Base-by-base conservation (phyloP, 768 basidiomycete species). In the Panaeolus cyanescens region DNA sequence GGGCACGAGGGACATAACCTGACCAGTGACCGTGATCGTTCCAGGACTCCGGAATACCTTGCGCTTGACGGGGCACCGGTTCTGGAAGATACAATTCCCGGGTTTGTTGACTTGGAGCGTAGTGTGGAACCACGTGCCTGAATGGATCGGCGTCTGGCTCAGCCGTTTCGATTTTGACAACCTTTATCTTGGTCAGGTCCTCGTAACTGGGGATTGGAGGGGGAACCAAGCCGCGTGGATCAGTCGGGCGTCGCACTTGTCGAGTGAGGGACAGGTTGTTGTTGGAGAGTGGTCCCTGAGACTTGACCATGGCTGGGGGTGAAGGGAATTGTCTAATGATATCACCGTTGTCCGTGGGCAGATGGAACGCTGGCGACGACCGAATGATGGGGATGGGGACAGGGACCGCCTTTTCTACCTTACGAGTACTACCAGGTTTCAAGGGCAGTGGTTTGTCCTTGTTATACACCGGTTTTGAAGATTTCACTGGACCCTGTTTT, bases 301-400 rank as follows among this genome's bases (percentile, higher is more conserved):
- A 25, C 1, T 37, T 6, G 54, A 32, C 12, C 13, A 5, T 12
- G 8, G n/a, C 22, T 40, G 59, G 59, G 6, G 59, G 59, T 6
- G 53, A 34, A 28, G 59, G 59, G 20, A 60, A 60, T 36, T 54
- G 59, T n/a, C 5, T 42, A 25, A 60, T 32, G 5, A 60, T 9
- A 10, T 60, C 58, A 6, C 28, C 31, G 12, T 6, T 25, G 45
- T 50, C 30, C n/a, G n/a, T 34, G 6, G 33, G 33, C 25, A 5
- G 3, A 3, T 28, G 12, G 12, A 5, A 4, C 2, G 25, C 25
- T 15, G 45, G 4, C 45, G 19, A 13, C 19, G 39, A 22, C 12
- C 30, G 19, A 17, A 50, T 22, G 4, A 40, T 37, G 4, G 36
- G 36, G 7, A 50, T 28, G 13, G 45, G 45, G 3, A 50, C 45